Evolutionary conservation across 2,329 filamentous ascomycete species (phyloP), one percentile per base, ranked within the genome.

Genomic region (Fusarium algeriense): DNA sequence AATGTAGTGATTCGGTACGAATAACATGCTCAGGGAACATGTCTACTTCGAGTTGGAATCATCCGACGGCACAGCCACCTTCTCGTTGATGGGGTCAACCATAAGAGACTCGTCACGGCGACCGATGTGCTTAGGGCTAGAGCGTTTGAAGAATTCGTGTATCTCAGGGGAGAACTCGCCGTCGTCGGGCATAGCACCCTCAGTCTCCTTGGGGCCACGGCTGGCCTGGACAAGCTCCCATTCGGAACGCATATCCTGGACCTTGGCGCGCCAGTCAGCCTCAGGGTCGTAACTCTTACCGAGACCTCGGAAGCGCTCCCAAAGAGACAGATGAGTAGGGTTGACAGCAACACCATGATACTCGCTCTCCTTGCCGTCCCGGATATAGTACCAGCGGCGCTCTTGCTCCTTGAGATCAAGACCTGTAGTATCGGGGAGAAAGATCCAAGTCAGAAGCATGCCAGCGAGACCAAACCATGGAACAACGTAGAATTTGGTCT

Each of bases 321-420:
- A 98, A 55, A 95, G 80, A 10, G 92, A 95, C 70, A 98, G 84
- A 79, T 98, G 95, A 80, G 92, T 89, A 50, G 93, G 92, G 85
- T 98, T 94, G 65, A 98, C 90, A 66, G 95, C 95, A 58, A 97
- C 91, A 73, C 95, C 95, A 83, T 97, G 95, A 85, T 98, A 98
- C 52, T 98, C 93, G 34, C 89, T 69, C 73, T 91, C 91, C 66
- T 90, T 90, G 68, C 94, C 94, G 5, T 89, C 85, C 65, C 93
- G 91, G 80, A 98, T 93, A 83, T 92, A 98, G 61, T 87, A 83
- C 95, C 95, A 98, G 77, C 95, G 91, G 71, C 95, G 93, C 84
- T 98, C 95, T 84, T 98, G 95, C 83, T 98, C 95, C 87, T 97
- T 97, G 70, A 98, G 90, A 80, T 98, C 95, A 41, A 98, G 92